Percentiles rank a stretch among this genome's conserved stretches.
Conservation (phyloP, 495 filamentous ascomycete genomes). For the Barbatosphaeria neglecta region DNA sequence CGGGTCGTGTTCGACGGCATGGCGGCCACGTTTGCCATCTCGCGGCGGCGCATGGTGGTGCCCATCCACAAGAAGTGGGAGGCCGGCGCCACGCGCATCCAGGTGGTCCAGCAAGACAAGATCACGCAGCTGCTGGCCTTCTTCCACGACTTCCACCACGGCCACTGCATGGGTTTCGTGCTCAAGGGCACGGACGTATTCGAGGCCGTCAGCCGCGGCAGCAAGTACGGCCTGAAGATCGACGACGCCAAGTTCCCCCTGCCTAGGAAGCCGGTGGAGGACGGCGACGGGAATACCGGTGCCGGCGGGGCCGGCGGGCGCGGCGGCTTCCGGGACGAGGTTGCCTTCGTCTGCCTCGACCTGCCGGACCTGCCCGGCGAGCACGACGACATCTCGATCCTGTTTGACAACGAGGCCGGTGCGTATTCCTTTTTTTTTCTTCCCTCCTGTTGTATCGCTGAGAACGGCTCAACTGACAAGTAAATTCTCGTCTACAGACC, state of each 20-base stretch:
- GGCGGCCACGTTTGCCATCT: conserved; percentile 64
- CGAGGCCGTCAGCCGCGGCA: conserved; percentile 54
- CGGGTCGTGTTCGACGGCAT: conserved; percentile 61
- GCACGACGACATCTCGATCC: conserved; percentile 78
- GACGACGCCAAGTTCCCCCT: conserved; percentile 85
- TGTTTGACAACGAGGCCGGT: conserved; percentile 73
- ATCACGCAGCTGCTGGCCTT: conserved; percentile 67
- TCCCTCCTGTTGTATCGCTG: not conserved
- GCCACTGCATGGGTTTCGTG: conserved; percentile 75
- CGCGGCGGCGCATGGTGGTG: conserved; percentile 77
- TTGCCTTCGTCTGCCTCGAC: conserved; percentile 69
- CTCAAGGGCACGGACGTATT: conserved; percentile 71
- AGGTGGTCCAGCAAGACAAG: conserved; percentile 64
- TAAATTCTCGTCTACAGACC: not conserved
- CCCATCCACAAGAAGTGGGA: conserved; percentile 89
- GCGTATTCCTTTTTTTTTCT: conserved; percentile 21
- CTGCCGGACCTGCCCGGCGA: conserved; percentile 78
- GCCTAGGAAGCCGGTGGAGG: conserved; percentile 48
- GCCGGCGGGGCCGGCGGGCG: conserved; percentile 12
- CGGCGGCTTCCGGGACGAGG: conserved; percentile 27
- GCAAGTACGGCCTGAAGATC: conserved; percentile 59
- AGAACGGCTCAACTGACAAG: not conserved
- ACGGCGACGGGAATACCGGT: too few species aligned
- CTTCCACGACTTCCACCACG: conserved; percentile 72
- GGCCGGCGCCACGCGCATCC: conserved; percentile 58